Base-by-base conservation (phyloP, 768 basidiomycete genomes). In the Russula vinacea region DNA sequence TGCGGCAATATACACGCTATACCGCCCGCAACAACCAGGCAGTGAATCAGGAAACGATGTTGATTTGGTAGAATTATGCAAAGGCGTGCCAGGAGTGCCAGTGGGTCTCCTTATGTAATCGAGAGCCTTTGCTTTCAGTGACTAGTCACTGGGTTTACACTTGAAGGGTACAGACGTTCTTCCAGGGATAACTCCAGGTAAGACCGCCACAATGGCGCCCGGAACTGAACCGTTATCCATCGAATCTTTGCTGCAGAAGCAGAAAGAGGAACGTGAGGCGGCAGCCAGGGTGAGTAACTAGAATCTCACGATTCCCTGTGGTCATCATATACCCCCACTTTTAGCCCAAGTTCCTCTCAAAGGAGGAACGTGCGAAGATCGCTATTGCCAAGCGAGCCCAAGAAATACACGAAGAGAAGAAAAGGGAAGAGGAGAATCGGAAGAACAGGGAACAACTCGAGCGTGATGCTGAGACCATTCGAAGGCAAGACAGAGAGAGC, bases 341-440 rank as follows among this genome's bases (percentile, higher is more conserved):
- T 49, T 65, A 98, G 94, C 96, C 96, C 40, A 96, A 86, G 75
- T 98, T 98, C 78, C 80, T 98, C 16, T 85, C 91, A 2, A 98
- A 92, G 76, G 92, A 94, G 68, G 91, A 97, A 71, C 85, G 96
- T 55, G 92, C 92, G 19, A 85, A 85, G 71, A 76, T 97, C 40
- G 96, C 96, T 3, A 90, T 98, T 65, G 86, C 88, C 17, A 90
- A 92, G 70, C 87, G 96, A 16, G 83, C 87, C 22, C 83, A 89
- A 63, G 95, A 98, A 73, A 88, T 98, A 45, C 82, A 78, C 56
- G 85, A 85, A 50, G 83, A 92, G 71, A 86, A 81, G 64, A 85
- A 83, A 60, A 82, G 79, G 55, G 87, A 88, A 22, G 89, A 92
- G 52, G 76, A 76, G 7, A 64, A 84, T 5, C 80, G 80, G 67